Percentiles rank a stretch among this genome's conserved stretches.
phyloP scores from a whole-genome alignment of 805 yeast species.

The Candida qinlingensis region DNA sequence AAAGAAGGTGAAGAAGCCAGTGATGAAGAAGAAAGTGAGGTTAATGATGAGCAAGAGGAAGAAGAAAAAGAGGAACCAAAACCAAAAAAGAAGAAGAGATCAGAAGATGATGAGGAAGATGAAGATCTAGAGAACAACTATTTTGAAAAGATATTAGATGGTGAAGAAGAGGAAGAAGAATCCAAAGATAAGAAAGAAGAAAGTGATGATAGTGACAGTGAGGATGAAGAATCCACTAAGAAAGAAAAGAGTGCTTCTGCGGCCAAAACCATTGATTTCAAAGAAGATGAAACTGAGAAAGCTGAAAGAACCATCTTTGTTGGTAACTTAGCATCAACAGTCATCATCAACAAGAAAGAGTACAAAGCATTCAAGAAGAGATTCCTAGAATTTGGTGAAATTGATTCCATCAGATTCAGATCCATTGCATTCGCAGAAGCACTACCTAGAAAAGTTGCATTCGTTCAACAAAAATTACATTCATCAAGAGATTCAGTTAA shows the following conservation, averaged over 20 bases:
- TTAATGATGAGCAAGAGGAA: constrained; percentile 18
- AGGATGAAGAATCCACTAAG: constrained; percentile 24
- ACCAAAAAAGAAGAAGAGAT: constrained; percentile 19
- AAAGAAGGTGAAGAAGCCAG: constrained; percentile 14
- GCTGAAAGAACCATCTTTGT: constrained; percentile 84
- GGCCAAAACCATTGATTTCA: constrained; percentile 46
- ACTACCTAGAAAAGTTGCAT: constrained; percentile 89
- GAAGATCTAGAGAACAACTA: constrained; percentile 53
- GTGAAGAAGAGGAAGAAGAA: constrained; percentile 26
- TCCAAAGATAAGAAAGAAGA: constrained; percentile 37
- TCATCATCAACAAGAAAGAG: constrained; percentile 55
- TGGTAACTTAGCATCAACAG: constrained; percentile 71
- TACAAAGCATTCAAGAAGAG: constrained; percentile 60
- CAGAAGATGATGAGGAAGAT: constrained; percentile 27
- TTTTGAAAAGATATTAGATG: constrained; percentile 40
- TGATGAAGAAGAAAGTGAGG: constrained; percentile 8
- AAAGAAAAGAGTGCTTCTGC: constrained; percentile 17
- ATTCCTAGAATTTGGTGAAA: constrained; percentile 37
- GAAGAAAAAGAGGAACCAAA: constrained; percentile 8
- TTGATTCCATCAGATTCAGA: constrained; percentile 83
- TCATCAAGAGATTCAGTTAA: constrained; percentile 75
- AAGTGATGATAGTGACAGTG: constrained; percentile 18
- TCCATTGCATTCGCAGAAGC: constrained; percentile 86
- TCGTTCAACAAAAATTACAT: constrained; percentile 72
- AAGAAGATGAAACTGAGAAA: constrained; percentile 69